phyloP scores from a whole-genome alignment of 2,329 filamentous ascomycete genomes.

The Aureobasidium sp. region DNA sequence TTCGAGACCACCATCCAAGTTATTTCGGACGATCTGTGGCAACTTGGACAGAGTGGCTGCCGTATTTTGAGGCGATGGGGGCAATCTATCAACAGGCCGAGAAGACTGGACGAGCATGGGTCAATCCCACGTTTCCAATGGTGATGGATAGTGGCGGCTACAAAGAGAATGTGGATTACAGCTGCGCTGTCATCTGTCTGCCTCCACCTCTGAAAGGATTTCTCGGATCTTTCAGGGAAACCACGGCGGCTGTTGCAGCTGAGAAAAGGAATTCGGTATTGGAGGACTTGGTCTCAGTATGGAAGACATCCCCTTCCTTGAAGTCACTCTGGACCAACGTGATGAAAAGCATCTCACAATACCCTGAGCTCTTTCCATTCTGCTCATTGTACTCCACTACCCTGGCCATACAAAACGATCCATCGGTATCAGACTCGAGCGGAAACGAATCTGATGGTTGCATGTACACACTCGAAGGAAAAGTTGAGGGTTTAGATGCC shows the following conservation, averaged over 20 bases:
- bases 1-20: neutral
- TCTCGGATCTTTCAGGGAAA: neutral
- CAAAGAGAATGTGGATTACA: neutral
- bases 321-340: neutral
- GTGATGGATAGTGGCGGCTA: neutral
- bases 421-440: neutral
- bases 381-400: neutral
- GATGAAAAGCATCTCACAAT: neutral
- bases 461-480: neutral
- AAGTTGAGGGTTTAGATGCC: neutral
- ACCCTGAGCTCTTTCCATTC: neutral
- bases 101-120: neutral
- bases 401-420: neutral
- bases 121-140: neutral
- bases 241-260: neutral
- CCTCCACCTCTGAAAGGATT: conserved; percentile 1
- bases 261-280: neutral
- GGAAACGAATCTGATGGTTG: neutral
- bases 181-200: neutral
- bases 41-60: neutral
- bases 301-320: neutral
- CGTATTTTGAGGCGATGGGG: neutral
- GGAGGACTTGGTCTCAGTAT: neutral
- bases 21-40: neutral
- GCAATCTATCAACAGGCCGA: neutral